Evolutionary conservation across 371 early-diverging fungal species (phyloP).

Genomic region (Syncephalastrum monosporum): DNA sequence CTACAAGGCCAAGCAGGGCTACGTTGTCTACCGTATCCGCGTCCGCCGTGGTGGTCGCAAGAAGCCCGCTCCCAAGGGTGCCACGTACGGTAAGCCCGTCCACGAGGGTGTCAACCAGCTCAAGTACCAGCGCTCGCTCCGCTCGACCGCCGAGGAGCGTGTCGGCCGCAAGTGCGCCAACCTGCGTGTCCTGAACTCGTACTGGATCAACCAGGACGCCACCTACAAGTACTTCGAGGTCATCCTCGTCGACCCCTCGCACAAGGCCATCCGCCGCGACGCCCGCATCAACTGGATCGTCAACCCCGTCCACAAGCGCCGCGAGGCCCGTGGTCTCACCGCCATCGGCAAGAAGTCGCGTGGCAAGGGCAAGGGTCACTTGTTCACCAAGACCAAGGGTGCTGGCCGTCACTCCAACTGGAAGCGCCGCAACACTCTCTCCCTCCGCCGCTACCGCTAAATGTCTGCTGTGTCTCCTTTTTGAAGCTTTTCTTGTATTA

Average conservation of each 20-base stretch:
- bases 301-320: constrained; percentile 97
- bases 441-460: constrained; percentile 79
- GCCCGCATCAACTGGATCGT: constrained; percentile 99
- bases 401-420: constrained; percentile 46
- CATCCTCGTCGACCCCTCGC: constrained; percentile 96
- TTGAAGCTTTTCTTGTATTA: constrained; percentile 1
- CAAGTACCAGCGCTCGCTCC: constrained; percentile 94
- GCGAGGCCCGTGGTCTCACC: constrained; percentile 98
- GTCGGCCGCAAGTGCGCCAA: constrained; percentile 94
- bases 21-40: constrained; percentile 96
- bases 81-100: constrained; percentile 97
- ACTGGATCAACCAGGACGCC: constrained; percentile 99
- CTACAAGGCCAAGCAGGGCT: constrained; percentile 99
- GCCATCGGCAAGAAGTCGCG: constrained; percentile 97
- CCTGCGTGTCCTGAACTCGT: constrained; percentile 97
- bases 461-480: constrained; percentile 5
- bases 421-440: constrained; percentile 72
- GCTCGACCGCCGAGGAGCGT: constrained; percentile 95
- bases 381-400: constrained; percentile 80
- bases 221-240: constrained; percentile 99
- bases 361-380: constrained; percentile 97
- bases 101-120: constrained; percentile 97
- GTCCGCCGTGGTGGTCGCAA: constrained; percentile 99
- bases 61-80: constrained; percentile 96
- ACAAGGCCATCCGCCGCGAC: constrained; percentile 98